Evolutionary conservation across 352 stramenopile genomes (phyloP).

Genomic region (Globisporangium irregulare): DNA sequence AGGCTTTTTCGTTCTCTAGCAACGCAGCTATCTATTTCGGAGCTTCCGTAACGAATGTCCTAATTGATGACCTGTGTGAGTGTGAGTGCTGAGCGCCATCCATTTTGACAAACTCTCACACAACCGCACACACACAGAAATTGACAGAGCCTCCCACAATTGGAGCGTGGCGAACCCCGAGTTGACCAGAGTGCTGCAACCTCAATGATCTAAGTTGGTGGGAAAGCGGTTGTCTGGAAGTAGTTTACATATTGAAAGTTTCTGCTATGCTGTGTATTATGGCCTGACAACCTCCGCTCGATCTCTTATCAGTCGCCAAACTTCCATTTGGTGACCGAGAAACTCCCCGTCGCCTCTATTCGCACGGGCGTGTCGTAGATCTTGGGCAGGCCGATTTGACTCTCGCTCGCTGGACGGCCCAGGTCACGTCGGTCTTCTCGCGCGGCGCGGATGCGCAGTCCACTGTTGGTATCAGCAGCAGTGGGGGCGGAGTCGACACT

Average conservation of each 20-base stretch:
- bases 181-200: background rate
- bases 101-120: too few relatives aligned
- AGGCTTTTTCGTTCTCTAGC: too few relatives aligned
- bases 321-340: slow-evolving; percentile 44
- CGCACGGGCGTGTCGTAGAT: slow-evolving; percentile 36
- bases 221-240: too few relatives aligned
- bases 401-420: slow-evolving; percentile 27
- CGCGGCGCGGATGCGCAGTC: slow-evolving; percentile 8
- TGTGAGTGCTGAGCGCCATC: too few relatives aligned
- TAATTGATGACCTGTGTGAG: too few relatives aligned
- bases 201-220: too few relatives aligned
- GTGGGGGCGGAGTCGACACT: background rate
- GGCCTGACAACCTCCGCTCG: background rate
- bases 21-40: too few relatives aligned
- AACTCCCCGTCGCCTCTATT: slow-evolving; percentile 31
- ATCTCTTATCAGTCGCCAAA: slow-evolving; percentile 12
- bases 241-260: too few relatives aligned
- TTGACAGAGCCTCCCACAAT: too few relatives aligned
- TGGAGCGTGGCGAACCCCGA: background rate
- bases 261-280: background rate
- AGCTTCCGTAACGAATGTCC: too few relatives aligned
- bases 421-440: slow-evolving; percentile 24
- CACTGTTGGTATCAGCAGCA: background rate
- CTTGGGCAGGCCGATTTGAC: slow-evolving; percentile 26
- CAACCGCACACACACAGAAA: too few relatives aligned